A percentile compares a stretch with the other conserved stretches of the same genome.
Conservation (phyloP, 768 basidiomycete genomes). For the Kwoniella sp. region DNA sequence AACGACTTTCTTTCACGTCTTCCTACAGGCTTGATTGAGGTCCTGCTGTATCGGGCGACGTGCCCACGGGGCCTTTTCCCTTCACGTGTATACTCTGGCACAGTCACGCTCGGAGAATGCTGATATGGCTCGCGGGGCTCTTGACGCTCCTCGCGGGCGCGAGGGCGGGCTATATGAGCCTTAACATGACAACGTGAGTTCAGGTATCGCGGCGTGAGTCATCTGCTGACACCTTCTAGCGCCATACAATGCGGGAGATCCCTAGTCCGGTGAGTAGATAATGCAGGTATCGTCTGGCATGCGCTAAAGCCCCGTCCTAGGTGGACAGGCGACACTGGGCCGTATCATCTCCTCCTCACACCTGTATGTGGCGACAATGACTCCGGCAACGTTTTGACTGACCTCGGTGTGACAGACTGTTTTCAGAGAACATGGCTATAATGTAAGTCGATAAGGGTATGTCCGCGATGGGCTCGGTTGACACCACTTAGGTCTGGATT, state of each 20-base stretch:
- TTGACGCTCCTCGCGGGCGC: neutral
- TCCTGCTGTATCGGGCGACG: too few relatives aligned
- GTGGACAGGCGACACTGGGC: conserved; percentile 42
- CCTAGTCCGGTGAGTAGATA: conserved; percentile 16
- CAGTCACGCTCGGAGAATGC: too few relatives aligned
- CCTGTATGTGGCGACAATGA: conserved; percentile 23
- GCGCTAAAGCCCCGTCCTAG: conserved; percentile 4
- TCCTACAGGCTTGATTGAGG: too few relatives aligned
- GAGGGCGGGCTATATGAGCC: conserved; percentile 20
- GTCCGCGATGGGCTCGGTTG: neutral
- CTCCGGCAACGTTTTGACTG: neutral
- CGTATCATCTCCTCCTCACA: conserved; percentile 42
- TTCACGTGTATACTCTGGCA: too few relatives aligned
- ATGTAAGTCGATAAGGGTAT: conserved; percentile 34
- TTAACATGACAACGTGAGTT: conserved; percentile 30
- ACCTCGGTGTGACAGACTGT: conserved; percentile 19
- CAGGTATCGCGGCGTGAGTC: too few relatives aligned
- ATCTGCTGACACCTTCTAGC: conserved; percentile 1
- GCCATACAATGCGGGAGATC: conserved; percentile 26
- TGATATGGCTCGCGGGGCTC: neutral
- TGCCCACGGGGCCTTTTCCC: too few relatives aligned
- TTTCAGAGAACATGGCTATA: conserved; percentile 39
- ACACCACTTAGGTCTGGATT: conserved; percentile 28
- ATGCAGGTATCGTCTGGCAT: neutral
- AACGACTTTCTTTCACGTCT: too few relatives aligned